These are phyloP conservation scores for Leptographium procerum DNA, from an alignment of 2,329 filamentous ascomycete species.

Conservation along the genomic window DNA sequence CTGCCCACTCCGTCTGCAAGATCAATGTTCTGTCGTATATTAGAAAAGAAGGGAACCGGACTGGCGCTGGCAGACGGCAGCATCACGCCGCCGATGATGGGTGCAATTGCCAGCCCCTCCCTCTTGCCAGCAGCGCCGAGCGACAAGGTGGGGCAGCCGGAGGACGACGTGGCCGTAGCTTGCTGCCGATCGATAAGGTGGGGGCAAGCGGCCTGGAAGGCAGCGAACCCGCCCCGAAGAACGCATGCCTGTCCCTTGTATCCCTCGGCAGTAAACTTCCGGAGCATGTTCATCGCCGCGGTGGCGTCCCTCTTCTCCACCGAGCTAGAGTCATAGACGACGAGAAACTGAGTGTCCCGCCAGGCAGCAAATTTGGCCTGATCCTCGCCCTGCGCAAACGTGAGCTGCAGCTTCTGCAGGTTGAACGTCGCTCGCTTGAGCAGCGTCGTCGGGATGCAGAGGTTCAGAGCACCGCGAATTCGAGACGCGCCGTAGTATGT, in stretches of 20 bases:
- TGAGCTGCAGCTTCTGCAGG: conserved; percentile 74
- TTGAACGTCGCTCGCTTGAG: conserved; percentile 87
- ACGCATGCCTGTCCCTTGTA: conserved; percentile 66
- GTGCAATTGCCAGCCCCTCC: conserved; percentile 39
- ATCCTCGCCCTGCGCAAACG: conserved; percentile 63
- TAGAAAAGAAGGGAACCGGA: conserved; percentile 84
- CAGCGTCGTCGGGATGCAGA: conserved; percentile 91
- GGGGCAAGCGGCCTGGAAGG: conserved; percentile 59
- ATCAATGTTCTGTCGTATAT: conserved; percentile 95
- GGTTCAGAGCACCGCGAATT: conserved; percentile 71
- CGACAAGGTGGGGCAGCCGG: conserved; percentile 32
- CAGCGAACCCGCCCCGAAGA: conserved; percentile 69
- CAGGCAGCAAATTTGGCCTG: conserved; percentile 65
- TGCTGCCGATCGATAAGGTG: conserved; percentile 46
- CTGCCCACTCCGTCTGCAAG: conserved; percentile 87
- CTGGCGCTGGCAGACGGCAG: conserved; percentile 60
- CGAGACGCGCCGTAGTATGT: conserved; percentile 69
- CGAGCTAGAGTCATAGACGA: conserved; percentile 79
- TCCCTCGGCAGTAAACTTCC: conserved; percentile 81
- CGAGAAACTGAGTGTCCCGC: conserved; percentile 61
- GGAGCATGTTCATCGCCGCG: conserved; percentile 75
- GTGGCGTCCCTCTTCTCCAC: conserved; percentile 68
- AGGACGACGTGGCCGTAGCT: conserved; percentile 15
- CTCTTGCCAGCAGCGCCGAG: conserved; percentile 36
- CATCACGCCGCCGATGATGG: conserved; percentile 80